Base-by-base conservation (phyloP, 441 rosid genomes). In the Sinapis alba region DNA sequence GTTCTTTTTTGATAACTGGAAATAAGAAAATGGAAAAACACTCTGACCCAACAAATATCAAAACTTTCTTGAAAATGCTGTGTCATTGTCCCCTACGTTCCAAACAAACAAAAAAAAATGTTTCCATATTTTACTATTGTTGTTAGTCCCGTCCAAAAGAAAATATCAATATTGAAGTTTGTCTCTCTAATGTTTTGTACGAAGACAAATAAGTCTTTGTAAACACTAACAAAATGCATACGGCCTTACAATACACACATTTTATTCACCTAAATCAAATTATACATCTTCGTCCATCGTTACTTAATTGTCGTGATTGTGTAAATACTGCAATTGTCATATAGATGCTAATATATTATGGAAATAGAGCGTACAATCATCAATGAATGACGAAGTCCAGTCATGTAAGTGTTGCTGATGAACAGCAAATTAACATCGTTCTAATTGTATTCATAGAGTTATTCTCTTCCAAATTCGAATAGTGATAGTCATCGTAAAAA, bases 81-180 rank as follows among this genome's bases (percentile, higher is more conserved):
- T 68, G 20, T 57, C 56, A 57, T 56, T 50, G 73, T 54, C 26
- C 64, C 73, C 64, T 36, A 57, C 7, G 64, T 69, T 69, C 64
- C 54, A 56, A 36, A 69, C 53, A 69, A 36, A 43, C 28, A 36
- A 56, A 50, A 13, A 50, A 13, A 10, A 56, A 21, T 36, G 54
- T 36, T 34, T 56, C 36, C 24, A 54, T 13, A 51, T 32, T 27
- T 30, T 32, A 68, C 30, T 53, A 4, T 53, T 53, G 8, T 51
- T 68, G 8, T 51, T 68, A 56, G 32, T 54, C 69, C n/a, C 27
- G 28, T 57, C 73, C 30, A 54, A 53, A 68, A 56, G 63, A 68
- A 34, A 56, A 19, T 9, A 56, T 36, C 34, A 68, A 34, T 30
- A 5, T 30, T 36, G 53, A 56, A 34, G 2, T 69, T 34, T n/a